phyloP scores from a whole-genome alignment of 2,329 filamentous ascomycete genomes.

The Neonectria ditissima region DNA sequence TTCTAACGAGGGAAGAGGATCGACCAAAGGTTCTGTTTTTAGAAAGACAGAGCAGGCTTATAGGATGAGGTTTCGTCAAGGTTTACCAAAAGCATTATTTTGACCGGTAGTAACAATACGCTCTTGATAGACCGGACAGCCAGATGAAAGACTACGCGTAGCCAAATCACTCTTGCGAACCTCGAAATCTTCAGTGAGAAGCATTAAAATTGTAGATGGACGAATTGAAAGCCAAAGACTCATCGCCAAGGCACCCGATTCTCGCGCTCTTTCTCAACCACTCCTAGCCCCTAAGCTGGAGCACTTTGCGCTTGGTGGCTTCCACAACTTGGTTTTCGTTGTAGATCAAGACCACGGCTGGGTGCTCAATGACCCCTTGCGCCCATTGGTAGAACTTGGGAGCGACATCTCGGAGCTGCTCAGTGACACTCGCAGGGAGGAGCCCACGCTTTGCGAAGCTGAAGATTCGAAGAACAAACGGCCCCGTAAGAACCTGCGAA shows the following conservation, averaged over 20 bases:
- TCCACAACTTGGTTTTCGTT: conserved; percentile 57
- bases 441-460: conserved; percentile 66
- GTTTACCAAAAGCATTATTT: too few species aligned
- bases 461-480: conserved; percentile 74
- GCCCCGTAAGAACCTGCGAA: conserved; percentile 69
- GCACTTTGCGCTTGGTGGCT: conserved; percentile 35
- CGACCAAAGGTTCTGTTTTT: conserved; percentile 41
- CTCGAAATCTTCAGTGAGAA: too few species aligned
- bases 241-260: not conserved
- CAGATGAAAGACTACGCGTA: too few species aligned
- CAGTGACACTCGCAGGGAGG: conserved; percentile 60
- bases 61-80: too few species aligned
- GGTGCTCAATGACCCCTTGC: conserved; percentile 67
- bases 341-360: conserved; percentile 75
- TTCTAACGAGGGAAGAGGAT: conserved; percentile 39
- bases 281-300: conserved; percentile 29
- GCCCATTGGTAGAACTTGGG: conserved; percentile 78
- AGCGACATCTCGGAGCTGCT: conserved; percentile 63
- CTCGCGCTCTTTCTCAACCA: not conserved
- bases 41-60: conserved; percentile 40
- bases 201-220: too few species aligned
- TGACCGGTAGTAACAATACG: too few species aligned
- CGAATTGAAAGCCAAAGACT: not conserved
- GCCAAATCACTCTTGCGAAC: too few species aligned
- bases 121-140: too few species aligned